phyloP scores from a whole-genome alignment of 345 rosid genomes.

The Lenwebbia sp. region DNA sequence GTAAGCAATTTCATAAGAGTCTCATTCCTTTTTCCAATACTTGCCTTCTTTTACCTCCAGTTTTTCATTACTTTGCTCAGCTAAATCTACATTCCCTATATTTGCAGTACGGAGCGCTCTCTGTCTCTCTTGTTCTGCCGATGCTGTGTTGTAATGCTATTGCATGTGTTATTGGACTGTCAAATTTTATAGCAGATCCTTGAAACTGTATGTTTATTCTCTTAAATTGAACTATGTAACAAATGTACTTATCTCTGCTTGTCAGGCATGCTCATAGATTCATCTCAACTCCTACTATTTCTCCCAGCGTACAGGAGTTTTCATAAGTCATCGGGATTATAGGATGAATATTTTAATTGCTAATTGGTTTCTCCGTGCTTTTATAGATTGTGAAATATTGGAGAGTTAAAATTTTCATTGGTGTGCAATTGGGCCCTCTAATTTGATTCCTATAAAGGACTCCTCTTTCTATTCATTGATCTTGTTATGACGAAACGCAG shows the following conservation, averaged over 20 bases:
- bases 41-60: background rate
- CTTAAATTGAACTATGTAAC: background rate
- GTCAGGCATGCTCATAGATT: background rate
- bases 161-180: background rate
- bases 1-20: slow-evolving; percentile 11
- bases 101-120: background rate
- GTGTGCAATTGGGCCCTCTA: background rate
- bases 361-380: background rate
- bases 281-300: background rate
- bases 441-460: background rate
- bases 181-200: background rate
- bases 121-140: background rate
- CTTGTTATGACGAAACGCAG: no score
- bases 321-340: background rate
- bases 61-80: background rate
- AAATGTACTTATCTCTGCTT: background rate
- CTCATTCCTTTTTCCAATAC: background rate
- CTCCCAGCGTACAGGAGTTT: background rate
- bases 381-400: background rate
- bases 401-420: background rate
- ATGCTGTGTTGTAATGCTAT: background rate
- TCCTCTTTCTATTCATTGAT: no score
- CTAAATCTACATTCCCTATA: background rate
- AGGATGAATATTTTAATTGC: background rate
- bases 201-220: background rate